Base-by-base conservation (phyloP, 331 rosid genomes). In the Cydonia oblonga region DNA sequence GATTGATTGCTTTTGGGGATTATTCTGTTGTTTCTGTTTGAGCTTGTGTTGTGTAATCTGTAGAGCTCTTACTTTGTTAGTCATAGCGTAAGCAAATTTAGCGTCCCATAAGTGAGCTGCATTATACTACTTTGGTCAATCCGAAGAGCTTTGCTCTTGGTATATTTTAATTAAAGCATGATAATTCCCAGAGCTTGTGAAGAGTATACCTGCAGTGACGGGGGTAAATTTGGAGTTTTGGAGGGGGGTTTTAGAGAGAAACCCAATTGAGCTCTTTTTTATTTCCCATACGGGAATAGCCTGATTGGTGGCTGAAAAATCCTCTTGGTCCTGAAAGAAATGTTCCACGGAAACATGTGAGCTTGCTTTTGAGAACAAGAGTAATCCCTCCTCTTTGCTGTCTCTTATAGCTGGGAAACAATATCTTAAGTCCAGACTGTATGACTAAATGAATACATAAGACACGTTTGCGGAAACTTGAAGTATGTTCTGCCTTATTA, bases 81-180 rank as follows among this genome's bases (percentile, higher is more conserved):
- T 35, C 30, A 20, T 46, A 61, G 70, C 64, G 20, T 24, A 20
- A 63, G 63, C 22, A 29, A 52, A 25, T 52, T 29, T 52, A 53
- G 78, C 74, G 26, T 38, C 42, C 42, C 9, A 51, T 56, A 19
- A 22, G 32, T 49, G 61, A 40, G 73, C 67, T 80, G 70, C 77
- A 70, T 74, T 75, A 64, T 65, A 15, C 35, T 57, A 73, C 54
- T 12, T 54, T 7, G 79, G 77, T 78, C 44, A 69, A 57, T 63
- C 72, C 66, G 12, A n/a, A 13, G 64, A 60, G 70, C 61, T 72
- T 76, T 62, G 11, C 67, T 72, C 46, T 25, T 71, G 56, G 40
- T 78, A 25, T 54, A 15, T 22, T 66, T 51, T 7, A 29, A 59
- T 51, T 7, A 29, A 59, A 26, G 61, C 67, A 67, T 38, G 68